A percentile compares a stretch with the other conserved stretches of the same genome.
Conservation (phyloP, 768 basidiomycete genomes). For the Holtermanniella nyarrowii region DNA sequence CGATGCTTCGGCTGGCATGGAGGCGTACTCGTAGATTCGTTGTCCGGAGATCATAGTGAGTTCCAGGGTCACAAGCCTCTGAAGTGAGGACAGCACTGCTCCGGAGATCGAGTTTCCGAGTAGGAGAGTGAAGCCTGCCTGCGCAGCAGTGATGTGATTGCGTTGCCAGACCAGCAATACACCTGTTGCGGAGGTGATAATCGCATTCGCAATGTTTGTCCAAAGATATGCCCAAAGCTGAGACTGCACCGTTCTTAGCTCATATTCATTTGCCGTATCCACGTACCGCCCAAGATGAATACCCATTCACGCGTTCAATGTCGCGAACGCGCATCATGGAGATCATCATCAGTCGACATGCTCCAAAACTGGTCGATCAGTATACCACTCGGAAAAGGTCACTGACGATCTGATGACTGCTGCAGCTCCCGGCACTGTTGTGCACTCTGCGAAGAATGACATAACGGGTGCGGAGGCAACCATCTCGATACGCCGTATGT, state of each 20-base stretch:
- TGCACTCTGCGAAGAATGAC: background rate
- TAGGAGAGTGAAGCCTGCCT: conserved; percentile 33
- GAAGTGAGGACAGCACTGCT: background rate
- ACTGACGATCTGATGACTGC: background rate
- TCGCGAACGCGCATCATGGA: background rate
- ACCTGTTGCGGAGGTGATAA: conserved; percentile 25
- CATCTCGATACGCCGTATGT: background rate
- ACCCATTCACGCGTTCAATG: background rate
- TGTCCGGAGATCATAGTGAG: conserved; percentile 39
- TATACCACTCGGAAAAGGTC: background rate
- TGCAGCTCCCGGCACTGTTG: background rate
- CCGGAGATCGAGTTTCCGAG: conserved; percentile 25
- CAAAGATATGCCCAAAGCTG: background rate
- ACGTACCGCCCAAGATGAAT: background rate
- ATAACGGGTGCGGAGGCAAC: background rate
- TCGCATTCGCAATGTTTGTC: conserved; percentile 12
- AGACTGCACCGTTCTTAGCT: background rate
- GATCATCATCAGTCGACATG: background rate
- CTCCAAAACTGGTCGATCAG: background rate
- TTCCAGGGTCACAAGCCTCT: conserved; percentile 12
- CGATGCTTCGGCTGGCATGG: conserved; percentile 13
- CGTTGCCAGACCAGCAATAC: conserved; percentile 20
- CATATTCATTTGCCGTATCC: background rate
- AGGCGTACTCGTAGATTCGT: conserved; percentile 32
- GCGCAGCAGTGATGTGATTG: conserved; percentile 15